phyloP scores from a whole-genome alignment of 305 asterid species.

The Fraxinus baroniana region DNA sequence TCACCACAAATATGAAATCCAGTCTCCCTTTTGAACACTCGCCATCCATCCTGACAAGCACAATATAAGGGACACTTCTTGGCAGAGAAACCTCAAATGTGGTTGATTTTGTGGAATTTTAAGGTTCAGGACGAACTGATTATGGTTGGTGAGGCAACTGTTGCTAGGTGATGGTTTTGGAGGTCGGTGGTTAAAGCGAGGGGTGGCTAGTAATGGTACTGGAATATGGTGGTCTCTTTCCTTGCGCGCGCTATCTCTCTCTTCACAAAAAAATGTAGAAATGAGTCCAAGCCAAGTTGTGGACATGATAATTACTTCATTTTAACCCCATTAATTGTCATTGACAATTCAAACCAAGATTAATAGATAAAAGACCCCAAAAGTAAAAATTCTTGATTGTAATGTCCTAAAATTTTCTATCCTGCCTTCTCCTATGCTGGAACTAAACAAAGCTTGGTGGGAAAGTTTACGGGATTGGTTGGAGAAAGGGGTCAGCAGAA shows the following conservation, averaged over 20 bases:
- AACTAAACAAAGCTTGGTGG: neutral
- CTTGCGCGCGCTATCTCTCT: neutral
- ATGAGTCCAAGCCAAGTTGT: neutral
- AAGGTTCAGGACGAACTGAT: neutral
- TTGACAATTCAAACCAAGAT: neutral
- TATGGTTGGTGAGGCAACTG: neutral
- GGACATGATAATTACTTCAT: neutral
- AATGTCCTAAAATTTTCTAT: neutral
- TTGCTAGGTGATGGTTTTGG: neutral
- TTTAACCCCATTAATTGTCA: neutral
- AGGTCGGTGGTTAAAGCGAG: neutral
- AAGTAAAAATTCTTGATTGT: neutral
- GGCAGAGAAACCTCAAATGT: neutral
- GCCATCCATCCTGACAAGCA: neutral
- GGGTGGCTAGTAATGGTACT: neutral
- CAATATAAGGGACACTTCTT: neutral
- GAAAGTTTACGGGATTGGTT: neutral
- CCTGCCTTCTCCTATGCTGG: neutral
- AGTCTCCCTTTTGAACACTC: neutral
- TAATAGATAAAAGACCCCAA: neutral
- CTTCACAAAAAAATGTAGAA: neutral
- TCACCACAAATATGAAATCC: neutral
- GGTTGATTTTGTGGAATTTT: neutral
- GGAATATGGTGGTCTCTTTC: neutral
- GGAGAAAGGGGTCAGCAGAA: constrained; percentile 1